Evolutionary conservation across 2,329 filamentous ascomycete genomes (phyloP), one percentile per base, ranked within the genome.

Genomic region (Aspergillus persii): DNA sequence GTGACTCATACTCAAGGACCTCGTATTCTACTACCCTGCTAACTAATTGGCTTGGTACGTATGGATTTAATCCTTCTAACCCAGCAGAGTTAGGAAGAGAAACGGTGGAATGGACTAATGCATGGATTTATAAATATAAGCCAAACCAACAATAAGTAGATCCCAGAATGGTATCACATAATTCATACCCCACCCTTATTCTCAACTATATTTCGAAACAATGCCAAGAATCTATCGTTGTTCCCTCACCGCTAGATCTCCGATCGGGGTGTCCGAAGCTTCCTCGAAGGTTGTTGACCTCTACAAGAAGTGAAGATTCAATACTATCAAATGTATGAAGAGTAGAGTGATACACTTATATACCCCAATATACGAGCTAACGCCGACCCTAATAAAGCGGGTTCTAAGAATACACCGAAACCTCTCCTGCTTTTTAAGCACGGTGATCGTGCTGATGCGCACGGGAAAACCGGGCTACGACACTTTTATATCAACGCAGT

Each of bases 261-360:
- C 61, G 53, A 47, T 63, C 61, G 11, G 61, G 61, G 6, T 57
- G 60, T 2, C 61, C 61, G 31, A 63, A 62, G 15, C 52, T 62
- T 4, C 60, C 60, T 66, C 87, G 81, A 2, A 85, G 84, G 1
- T 87, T 72, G 63, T 88, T 89, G 64, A 89, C 8, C 82, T 73
- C 86, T 85, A 36, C n/a, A 4, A 2, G 7, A 7, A n/a, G n/a
- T 3, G 1, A 2, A 49, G 2, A 6, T 55, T 46, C n/a, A n/a
- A n/a, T n/a, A n/a, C n/a, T n/a, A n/a, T n/a, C n/a, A n/a, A n/a
- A n/a, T n/a, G n/a, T n/a, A 23, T 23, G 18, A 23, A 23, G 18
- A 23, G 18, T 23, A 23, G 18, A 23, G 18, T 2, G 18, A 23
- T 23, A 23, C 18, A 23, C 18, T 1, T 23, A 23, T 23, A 23